Evolutionary conservation across 1,284 basidiomycete genomes (phyloP).

Genomic region (Puccinia brachypodii): DNA sequence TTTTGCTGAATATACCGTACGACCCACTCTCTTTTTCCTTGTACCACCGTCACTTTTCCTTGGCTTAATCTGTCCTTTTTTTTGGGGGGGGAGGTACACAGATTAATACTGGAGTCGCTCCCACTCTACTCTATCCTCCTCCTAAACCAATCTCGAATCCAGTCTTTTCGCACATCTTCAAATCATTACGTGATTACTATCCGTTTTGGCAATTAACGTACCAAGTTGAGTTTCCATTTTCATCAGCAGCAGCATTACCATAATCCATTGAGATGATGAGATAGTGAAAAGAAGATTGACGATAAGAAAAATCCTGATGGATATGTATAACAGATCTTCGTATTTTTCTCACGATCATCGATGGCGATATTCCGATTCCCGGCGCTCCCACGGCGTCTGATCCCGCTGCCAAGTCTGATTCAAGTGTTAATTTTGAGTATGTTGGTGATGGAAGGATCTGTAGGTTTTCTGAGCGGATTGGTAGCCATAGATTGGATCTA

Average conservation of each 20-base stretch:
- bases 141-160: conserved; percentile 66
- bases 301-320: neutral
- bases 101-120: conserved; percentile 70
- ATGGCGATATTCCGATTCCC: conserved; percentile 79
- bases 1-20: conserved; percentile 84
- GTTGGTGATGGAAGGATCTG: conserved; percentile 68
- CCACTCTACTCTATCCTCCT: conserved; percentile 85
- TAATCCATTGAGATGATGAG: no score
- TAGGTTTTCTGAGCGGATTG: conserved; percentile 66
- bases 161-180: conserved; percentile 73
- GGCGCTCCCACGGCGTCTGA: conserved; percentile 69
- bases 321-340: conserved; percentile 70
- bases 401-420: conserved; percentile 71
- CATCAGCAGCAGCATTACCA: no score
- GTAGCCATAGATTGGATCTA: conserved; percentile 69
- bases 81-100: neutral
- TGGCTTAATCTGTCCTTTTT: conserved; percentile 50
- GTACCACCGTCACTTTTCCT: neutral
- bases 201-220: conserved; percentile 64
- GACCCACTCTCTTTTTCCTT: neutral
- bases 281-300: neutral
- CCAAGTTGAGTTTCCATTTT: conserved; percentile 49
- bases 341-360: conserved; percentile 91
- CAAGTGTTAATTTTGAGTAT: conserved; percentile 68
- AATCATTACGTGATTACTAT: conserved; percentile 87